A percentile compares a stretch with the other conserved stretches of the same genome.
Evolutionary conservation across 768 basidiomycete species (phyloP).

Genomic region (Tricholoma sp.): DNA sequence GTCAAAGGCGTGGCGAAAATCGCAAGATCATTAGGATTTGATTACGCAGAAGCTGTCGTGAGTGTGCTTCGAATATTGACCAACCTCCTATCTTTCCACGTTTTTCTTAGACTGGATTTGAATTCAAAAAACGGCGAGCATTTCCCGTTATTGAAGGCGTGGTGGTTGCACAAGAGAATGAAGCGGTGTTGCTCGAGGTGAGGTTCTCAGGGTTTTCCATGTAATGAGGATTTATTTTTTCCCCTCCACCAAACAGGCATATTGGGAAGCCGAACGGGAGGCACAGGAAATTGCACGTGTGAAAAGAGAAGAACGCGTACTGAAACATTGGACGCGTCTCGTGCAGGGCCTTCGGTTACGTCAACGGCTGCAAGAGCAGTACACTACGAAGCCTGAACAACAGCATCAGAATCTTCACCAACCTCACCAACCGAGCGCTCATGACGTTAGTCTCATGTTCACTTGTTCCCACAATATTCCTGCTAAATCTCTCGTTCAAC

Average conservation of each 20-base stretch:
- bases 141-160: conserved; percentile 82
- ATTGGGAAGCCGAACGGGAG: conserved; percentile 73
- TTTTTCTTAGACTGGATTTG: conserved; percentile 76
- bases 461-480: conserved; percentile 7
- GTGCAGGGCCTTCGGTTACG: conserved; percentile 87
- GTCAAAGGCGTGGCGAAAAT: conserved; percentile 87
- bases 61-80: conserved; percentile 25
- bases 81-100: not conserved
- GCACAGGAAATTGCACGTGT: conserved; percentile 71
- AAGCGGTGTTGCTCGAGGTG: conserved; percentile 71
- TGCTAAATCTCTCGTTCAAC: not conserved
- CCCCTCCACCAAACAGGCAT: conserved; percentile 53
- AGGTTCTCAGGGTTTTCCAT: conserved; percentile 14
- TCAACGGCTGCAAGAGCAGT: conserved; percentile 76
- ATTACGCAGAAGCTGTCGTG: conserved; percentile 95
- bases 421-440: not conserved
- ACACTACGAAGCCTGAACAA: conserved; percentile 35
- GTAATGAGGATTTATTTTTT: conserved; percentile 6
- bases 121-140: conserved; percentile 91
- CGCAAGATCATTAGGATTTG: conserved; percentile 80
- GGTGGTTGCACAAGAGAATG: conserved; percentile 80
- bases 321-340: conserved; percentile 87
- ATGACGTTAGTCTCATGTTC: conserved; percentile 4
- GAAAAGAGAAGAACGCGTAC: conserved; percentile 72
- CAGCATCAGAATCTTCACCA: conserved; percentile 5